phyloP scores from a whole-genome alignment of 345 rosid genomes.

The Eucalyptus curtisii region DNA sequence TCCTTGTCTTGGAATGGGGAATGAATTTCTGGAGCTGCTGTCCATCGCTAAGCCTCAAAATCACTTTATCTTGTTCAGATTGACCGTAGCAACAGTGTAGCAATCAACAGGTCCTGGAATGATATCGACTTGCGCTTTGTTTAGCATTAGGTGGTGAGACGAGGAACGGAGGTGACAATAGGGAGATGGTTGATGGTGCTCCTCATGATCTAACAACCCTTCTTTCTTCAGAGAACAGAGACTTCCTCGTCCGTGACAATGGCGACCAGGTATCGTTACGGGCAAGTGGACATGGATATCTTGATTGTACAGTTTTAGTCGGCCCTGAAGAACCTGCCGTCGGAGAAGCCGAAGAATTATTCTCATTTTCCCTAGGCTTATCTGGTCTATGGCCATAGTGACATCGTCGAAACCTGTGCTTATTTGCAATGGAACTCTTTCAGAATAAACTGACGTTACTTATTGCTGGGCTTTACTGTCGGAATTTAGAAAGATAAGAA shows the following conservation, averaged over 20 bases:
- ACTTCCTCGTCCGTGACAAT: background rate
- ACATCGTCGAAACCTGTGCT: background rate
- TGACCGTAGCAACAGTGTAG: background rate
- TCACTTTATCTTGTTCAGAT: background rate
- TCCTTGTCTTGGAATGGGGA: background rate
- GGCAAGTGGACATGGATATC: background rate
- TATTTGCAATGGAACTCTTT: background rate
- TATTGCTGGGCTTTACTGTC: background rate
- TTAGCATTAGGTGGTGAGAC: background rate
- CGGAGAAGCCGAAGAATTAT: background rate
- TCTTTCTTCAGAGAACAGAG: background rate
- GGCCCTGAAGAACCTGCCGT: background rate
- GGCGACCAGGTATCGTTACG: background rate
- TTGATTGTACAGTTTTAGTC: background rate
- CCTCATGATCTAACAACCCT: background rate
- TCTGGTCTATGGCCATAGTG: background rate
- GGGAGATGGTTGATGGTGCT: slow-evolving; percentile 3
- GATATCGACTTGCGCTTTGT: background rate
- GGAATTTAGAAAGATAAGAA: background rate
- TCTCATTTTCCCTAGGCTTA: background rate
- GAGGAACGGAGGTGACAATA: background rate
- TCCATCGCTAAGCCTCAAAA: background rate
- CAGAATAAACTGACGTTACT: background rate
- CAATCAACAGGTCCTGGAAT: background rate
- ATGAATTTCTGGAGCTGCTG: background rate